Evolutionary conservation across 192 early-diverging fungal genomes (phyloP), one percentile per base, ranked within the genome.

Genomic region (Podila verticillata): DNA sequence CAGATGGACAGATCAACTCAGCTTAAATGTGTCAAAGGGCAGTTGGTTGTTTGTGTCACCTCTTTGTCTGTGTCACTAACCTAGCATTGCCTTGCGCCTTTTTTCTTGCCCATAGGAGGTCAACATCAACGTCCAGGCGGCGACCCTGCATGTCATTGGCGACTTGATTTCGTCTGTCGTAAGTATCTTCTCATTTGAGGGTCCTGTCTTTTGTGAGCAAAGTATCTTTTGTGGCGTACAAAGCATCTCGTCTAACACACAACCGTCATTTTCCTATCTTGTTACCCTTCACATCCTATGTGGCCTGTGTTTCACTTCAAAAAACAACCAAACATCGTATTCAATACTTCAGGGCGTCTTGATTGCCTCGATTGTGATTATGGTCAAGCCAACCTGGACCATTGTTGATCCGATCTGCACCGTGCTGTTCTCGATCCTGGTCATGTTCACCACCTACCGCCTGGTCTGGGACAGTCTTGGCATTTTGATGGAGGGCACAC

Each of bases 381-480:
- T 85, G 60, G 61, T 91, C 73, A 85, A 91, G 47, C 92, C 92
- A 8, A 59, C 70, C 36, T 81, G 79, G 63, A 89, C 89, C 15
- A 87, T 92, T 75, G 91, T 95, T 36, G 94, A 96, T 74, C 95
- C 95, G 2, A 75, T 95, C n/a, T 95, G 93, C 82, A 95, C 94
- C 9, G 91, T 95, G 66, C 34, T 94, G 9, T 96, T 96, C 74
- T 93, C 93, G 3, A 78, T 91, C n/a, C 82, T 95, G 44, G 94
- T 95, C 48, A 73, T 95, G 49, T 86, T 84, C 26, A 94, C 93
- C 1, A 95, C 95, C 13, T 88, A 91, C 26, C 82, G 85, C 29
- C 72, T 95, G 15, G 86, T 96, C 12, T 85, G 72, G 68, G 89
- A 92, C 72, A 92, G 88, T 32, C 66, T 93, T 31, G 88, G 83